Conservation (phyloP, 768 basidiomycete genomes). For the Mycena crocata region DNA sequence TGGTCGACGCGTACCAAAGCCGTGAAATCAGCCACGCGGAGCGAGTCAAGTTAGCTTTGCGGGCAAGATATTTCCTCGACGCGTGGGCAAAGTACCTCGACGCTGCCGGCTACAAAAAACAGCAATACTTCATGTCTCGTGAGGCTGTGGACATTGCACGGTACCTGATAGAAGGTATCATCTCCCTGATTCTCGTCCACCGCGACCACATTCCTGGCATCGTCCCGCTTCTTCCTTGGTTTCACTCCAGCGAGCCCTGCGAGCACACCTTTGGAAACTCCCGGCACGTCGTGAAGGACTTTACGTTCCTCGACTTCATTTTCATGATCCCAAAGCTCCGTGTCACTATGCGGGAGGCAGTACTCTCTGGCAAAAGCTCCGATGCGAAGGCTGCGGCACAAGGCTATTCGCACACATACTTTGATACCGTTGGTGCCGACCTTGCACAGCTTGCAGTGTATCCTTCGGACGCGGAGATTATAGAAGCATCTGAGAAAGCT, state of each 20-base stretch:
- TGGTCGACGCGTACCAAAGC: constrained; percentile 53
- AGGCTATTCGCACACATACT: not conserved
- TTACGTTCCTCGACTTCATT: constrained; percentile 45
- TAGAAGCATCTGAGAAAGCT: not conserved
- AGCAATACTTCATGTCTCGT: constrained; percentile 45
- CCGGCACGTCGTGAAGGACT: constrained; percentile 47
- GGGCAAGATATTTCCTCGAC: constrained; percentile 45
- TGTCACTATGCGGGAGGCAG: constrained; percentile 37
- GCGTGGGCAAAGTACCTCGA: constrained; percentile 41
- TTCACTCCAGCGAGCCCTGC: constrained; percentile 43
- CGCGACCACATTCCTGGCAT: constrained; percentile 41
- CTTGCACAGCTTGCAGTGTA: not conserved
- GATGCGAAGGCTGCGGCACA: not conserved
- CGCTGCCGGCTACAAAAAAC: constrained; percentile 29
- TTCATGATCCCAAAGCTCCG: constrained; percentile 43
- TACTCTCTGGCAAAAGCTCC: not conserved
- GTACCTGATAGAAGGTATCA: constrained; percentile 44
- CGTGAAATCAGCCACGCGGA: constrained; percentile 38
- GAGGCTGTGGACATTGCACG: constrained; percentile 47
- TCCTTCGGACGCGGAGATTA: not conserved
- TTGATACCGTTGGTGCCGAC: not conserved
- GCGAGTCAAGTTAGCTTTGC: constrained; percentile 44
- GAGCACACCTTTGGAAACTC: constrained; percentile 49
- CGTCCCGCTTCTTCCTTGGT: too few species aligned
- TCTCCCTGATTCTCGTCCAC: constrained; percentile 46